Conservation (phyloP, 139 green algal species). For the Spirogloea muscicola region DNA sequence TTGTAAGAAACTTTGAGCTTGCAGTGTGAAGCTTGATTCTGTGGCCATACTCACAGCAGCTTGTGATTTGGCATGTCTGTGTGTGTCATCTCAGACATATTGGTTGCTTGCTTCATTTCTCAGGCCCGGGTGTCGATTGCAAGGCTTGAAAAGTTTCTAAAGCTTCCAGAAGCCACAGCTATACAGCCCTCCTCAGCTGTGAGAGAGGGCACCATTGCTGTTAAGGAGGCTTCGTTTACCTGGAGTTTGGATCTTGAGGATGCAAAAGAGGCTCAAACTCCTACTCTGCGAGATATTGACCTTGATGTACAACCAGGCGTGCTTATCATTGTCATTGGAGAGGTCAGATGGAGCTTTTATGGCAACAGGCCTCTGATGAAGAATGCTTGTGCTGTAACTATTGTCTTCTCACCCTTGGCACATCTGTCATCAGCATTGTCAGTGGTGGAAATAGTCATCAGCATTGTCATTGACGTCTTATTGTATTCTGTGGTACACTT, state of each 20-base stretch:
- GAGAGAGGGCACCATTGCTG: neutral
- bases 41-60: no score
- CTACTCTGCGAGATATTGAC: slow-evolving; percentile 17
- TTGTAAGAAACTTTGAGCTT: neutral
- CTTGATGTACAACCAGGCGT: slow-evolving; percentile 20
- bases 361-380: no score
- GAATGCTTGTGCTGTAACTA: no score
- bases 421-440: no score
- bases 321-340: slow-evolving; percentile 32
- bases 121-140: slow-evolving; percentile 32
- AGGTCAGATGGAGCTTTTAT: no score
- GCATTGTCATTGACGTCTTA: no score
- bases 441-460: no score
- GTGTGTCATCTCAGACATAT: neutral
- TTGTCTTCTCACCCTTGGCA: neutral
- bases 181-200: neutral
- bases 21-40: no score
- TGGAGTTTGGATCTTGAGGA: neutral
- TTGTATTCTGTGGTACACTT: no score
- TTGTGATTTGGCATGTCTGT: neutral
- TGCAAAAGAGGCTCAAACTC: neutral
- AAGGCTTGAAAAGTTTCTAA: slow-evolving; percentile 38
- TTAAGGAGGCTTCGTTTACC: slow-evolving; percentile 2
- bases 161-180: slow-evolving; percentile 11
- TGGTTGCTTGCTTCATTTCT: neutral